Percentiles rank a stretch among this genome's conserved stretches.
Evolutionary conservation across 208 protist genomes (phyloP).

Genomic region (Trypanosoma lewisi): DNA sequence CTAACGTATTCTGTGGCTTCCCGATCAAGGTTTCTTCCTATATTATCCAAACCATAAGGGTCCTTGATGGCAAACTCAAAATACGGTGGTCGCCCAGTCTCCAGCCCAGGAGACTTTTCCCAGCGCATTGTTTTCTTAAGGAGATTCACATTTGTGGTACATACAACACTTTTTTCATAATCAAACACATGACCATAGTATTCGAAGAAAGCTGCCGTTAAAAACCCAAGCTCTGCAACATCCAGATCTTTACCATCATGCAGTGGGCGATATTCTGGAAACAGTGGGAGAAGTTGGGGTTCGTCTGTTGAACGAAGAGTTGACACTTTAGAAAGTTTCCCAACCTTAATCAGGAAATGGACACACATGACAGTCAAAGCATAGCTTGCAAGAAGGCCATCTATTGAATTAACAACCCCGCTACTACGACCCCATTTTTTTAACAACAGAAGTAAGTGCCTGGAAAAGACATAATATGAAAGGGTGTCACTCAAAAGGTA

Average conservation of each 20-base stretch:
- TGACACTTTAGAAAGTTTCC: constrained; percentile 56
- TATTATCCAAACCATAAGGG: constrained; percentile 87
- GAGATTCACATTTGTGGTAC: constrained; percentile 71
- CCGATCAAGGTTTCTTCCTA: constrained; percentile 77
- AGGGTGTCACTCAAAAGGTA: constrained; percentile 73
- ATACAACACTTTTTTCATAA: constrained; percentile 76
- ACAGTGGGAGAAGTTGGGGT: constrained; percentile 45
- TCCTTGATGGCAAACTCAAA: constrained; percentile 90
- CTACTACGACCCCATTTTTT: constrained; percentile 85
- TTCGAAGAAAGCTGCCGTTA: constrained; percentile 80
- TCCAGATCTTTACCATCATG: constrained; percentile 29
- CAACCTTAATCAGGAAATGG: constrained; percentile 74
- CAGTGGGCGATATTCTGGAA: constrained; percentile 56
- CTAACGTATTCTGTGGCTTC: constrained; percentile 59
- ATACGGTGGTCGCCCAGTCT: constrained; percentile 57
- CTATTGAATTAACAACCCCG: constrained; percentile 83
- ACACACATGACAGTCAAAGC: constrained; percentile 83
- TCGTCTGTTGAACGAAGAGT: constrained; percentile 36
- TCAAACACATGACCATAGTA: constrained; percentile 84
- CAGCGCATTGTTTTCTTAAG: constrained; percentile 76
- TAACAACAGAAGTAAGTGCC: constrained; percentile 77
- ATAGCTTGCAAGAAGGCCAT: constrained; percentile 87
- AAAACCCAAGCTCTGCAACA: constrained; percentile 65
- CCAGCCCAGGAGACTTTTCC: constrained; percentile 42
- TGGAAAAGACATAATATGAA: constrained; percentile 59